Conservation (phyloP, 2,329 filamentous ascomycete species). For the Chrysoporthe cubensis region DNA sequence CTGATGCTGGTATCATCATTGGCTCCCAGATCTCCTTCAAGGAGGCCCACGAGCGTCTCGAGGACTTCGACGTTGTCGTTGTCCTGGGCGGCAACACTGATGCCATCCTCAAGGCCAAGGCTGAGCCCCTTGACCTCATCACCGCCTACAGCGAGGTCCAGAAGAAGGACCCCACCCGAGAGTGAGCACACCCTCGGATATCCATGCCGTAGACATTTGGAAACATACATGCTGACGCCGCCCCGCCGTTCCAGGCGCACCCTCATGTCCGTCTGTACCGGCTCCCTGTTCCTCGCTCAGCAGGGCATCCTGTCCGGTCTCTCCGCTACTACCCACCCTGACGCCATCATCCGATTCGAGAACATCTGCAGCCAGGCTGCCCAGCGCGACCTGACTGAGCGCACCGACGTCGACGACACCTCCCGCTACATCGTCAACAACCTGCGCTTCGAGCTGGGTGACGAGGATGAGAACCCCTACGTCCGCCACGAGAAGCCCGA, state of each 20-base stretch:
- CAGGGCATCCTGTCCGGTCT: slow-evolving; percentile 78
- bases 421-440: slow-evolving; percentile 89
- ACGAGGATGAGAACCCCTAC: slow-evolving; percentile 83
- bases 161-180: slow-evolving; percentile 75
- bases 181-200: slow-evolving; percentile 43
- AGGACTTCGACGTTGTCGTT: slow-evolving; percentile 80
- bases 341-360: slow-evolving; percentile 80
- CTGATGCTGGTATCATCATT: slow-evolving; percentile 68
- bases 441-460: slow-evolving; percentile 80
- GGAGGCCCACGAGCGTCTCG: slow-evolving; percentile 73
- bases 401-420: slow-evolving; percentile 82
- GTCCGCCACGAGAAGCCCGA: slow-evolving; percentile 73
- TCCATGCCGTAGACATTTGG: background rate
- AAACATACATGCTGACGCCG: slow-evolving; percentile 4
- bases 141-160: slow-evolving; percentile 78
- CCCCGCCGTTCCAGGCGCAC: slow-evolving; percentile 54
- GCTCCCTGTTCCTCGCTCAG: slow-evolving; percentile 75
- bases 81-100: slow-evolving; percentile 73
- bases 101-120: slow-evolving; percentile 66
- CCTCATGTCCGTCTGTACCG: slow-evolving; percentile 78
- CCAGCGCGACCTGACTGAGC: slow-evolving; percentile 70
- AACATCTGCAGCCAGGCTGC: slow-evolving; percentile 77
- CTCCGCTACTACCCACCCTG: slow-evolving; percentile 80
- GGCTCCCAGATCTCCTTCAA: slow-evolving; percentile 77
- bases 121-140: slow-evolving; percentile 73